Base-by-base conservation (phyloP, 192 early-diverging fungal genomes). In the Mortierella alpina region DNA sequence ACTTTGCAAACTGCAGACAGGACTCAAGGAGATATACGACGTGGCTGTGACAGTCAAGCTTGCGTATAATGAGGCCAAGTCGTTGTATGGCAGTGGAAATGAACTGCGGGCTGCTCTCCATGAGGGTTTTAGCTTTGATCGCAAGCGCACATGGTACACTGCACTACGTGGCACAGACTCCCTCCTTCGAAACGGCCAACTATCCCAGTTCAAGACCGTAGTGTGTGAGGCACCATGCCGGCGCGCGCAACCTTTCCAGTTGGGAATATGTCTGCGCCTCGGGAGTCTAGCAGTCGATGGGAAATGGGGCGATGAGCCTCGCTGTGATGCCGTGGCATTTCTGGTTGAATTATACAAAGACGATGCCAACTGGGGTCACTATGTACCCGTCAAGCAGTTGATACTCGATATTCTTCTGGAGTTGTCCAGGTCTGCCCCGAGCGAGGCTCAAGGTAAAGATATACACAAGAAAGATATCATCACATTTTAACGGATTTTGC, bases 61-160 rank as follows among this genome's bases (percentile, higher is more conserved):
- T 4, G 20, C 46, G 2, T 65, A 52, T 39, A 2, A 31, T 11
- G 23, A 39, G 12, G 39, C 22, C 5, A 65, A 10, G 8, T 18
- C 49, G n/a, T 40, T 54, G 46, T 12, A 10, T 42, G 64, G 44
- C 15, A 54, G 64, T 9, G 52, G 52, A 4, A 1, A 52, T 41
- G 52, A 10, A 6, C 42, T 66, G 7, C 22, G 52, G 14, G 64
- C 23, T 4, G 14, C 47, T 42, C 31, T 66, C 11, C 23, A 55
- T 4, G 31, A 17, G 12, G 64, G 17, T 0, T 4, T 66, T 0
- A 40, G 23, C 18, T 53, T 54, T 40, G 18, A 15, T 41, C 64
- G 18, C 7, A 66, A 63, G 17, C 45, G 62, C 18, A 20, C 48
- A 5, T 63, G 62, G 62, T 63, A 63, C 39, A n/a, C 62, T 1